Conservation (phyloP, 2,329 filamentous ascomycete species). For the Leptodontidium sp. region DNA sequence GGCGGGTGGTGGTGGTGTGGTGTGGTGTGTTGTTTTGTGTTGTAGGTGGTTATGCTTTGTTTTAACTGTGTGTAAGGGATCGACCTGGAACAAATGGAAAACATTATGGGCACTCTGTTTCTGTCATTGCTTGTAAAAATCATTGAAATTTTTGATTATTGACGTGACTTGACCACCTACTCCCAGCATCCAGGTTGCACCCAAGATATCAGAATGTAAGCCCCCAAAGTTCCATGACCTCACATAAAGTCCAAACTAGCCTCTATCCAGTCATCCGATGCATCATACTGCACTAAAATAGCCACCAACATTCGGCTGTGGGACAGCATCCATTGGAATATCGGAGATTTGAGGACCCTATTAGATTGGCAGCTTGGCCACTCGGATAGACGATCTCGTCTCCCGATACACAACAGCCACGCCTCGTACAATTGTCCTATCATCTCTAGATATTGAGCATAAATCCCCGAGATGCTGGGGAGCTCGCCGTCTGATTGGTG, state of each 20-base stretch:
- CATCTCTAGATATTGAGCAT: neutral
- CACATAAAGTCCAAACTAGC: neutral
- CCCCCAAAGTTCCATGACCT: neutral
- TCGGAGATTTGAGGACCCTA: neutral
- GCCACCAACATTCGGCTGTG: neutral
- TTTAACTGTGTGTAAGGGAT: neutral
- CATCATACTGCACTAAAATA: neutral
- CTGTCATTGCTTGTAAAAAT: neutral
- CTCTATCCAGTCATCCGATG: constrained; percentile 5
- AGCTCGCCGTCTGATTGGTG: neutral
- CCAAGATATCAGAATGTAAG: neutral
- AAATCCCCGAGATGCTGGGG: neutral
- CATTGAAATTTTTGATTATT: neutral
- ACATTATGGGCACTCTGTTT: neutral
- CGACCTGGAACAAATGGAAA: neutral
- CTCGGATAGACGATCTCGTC: neutral
- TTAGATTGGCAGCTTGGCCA: neutral
- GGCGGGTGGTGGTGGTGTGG: neutral
- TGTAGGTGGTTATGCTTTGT: neutral
- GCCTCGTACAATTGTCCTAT: neutral
- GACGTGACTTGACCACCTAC: too few relatives aligned
- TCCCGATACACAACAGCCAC: neutral
- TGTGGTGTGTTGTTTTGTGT: neutral
- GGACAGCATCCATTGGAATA: neutral
- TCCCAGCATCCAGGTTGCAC: neutral